phyloP scores from a whole-genome alignment of 176 grass and related monocot genomes.

The Oryza coarctata region DNA sequence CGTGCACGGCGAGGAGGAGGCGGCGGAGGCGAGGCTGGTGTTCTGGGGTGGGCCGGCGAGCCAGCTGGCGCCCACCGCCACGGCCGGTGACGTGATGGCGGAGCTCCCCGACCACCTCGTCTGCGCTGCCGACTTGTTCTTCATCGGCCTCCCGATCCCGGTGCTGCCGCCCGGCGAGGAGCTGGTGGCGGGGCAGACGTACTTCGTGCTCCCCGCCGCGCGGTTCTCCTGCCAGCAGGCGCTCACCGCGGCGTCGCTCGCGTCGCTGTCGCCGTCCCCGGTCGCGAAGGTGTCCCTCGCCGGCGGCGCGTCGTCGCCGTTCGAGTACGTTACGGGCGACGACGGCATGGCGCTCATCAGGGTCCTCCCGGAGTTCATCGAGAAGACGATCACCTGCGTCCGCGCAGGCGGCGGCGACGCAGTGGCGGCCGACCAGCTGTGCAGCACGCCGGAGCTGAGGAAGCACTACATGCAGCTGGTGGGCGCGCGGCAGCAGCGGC shows the following conservation, averaged over 20 bases:
- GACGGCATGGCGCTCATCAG: constrained; percentile 70
- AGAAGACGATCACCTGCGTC: constrained; percentile 52
- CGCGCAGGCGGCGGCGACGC: not conserved
- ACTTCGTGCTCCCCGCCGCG: constrained; percentile 76
- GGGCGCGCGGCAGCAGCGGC: constrained; percentile 46
- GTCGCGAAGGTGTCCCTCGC: constrained; percentile 36
- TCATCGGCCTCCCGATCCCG: constrained; percentile 75
- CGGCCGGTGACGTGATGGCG: constrained; percentile 57
- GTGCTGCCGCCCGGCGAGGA: constrained; percentile 44
- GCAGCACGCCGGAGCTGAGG: constrained; percentile 83
- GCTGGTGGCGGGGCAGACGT: constrained; percentile 62
- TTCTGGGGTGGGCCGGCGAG: constrained; percentile 66
- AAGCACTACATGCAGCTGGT: constrained; percentile 88
- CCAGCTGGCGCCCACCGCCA: not conserved
- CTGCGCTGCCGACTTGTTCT: constrained; percentile 74
- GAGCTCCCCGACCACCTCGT: constrained; percentile 54
- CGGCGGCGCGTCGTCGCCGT: constrained; percentile 45
- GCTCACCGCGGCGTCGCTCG: constrained; percentile 72
- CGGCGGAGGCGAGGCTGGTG: constrained; percentile 41
- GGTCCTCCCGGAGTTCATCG: constrained; percentile 82
- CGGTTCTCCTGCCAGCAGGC: constrained; percentile 50
- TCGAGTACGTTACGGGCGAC: constrained; percentile 64
- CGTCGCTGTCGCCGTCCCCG: constrained; percentile 58
- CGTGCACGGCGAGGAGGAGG: not conserved
- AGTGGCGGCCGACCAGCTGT: constrained; percentile 29